Evolutionary conservation across 257 asterid species (phyloP), one percentile per base, ranked within the genome.

Genomic region (Petunia axillaris): DNA sequence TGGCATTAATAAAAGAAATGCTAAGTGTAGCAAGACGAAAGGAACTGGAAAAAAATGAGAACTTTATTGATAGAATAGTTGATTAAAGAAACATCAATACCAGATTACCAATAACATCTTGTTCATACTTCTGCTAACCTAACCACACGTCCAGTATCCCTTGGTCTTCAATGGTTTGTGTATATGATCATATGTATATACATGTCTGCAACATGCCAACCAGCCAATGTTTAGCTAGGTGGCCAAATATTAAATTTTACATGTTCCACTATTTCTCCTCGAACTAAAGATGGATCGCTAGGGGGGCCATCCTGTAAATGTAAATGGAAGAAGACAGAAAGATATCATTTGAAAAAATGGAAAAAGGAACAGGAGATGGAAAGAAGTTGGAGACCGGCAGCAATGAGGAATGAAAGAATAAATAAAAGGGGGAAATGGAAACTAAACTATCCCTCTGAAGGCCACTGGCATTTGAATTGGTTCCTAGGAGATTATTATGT

Each of bases 111-210:
- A 46, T 59, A 75, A 46, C 64, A 77, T 4, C 63, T 35, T 52
- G 35, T 55, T 76, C 80, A 74, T 81, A 80, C 80, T 75, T 80
- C 5, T 60, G 39, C 75, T 60, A 60, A 40, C 71, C 53, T 46
- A 57, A 11, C 6, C 16, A 8, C 16, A 80, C 70, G 75, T 67
- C 76, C 74, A 39, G 9, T 44, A 59, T 81, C 41, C 79, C 79
- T 41, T 53, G 13, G 75, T 43, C 35, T 48, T 39, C 64, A 81
- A 59, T 71, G 63, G 3, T 60, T 63, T 76, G 67, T 76, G 37
- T 75, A 81, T 75, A 46, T 41, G 58, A 80, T 73, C 68, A 75
- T 75, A 52, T 41, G 66, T 76, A 76, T 82, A 77, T 66, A 82
- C 43, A 44, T 76, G 68, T 65, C 83, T 71, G 71, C 50, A 38